Evolutionary conservation across 805 yeast genomes (phyloP).

Genomic region (Candida xiaguanensis): DNA sequence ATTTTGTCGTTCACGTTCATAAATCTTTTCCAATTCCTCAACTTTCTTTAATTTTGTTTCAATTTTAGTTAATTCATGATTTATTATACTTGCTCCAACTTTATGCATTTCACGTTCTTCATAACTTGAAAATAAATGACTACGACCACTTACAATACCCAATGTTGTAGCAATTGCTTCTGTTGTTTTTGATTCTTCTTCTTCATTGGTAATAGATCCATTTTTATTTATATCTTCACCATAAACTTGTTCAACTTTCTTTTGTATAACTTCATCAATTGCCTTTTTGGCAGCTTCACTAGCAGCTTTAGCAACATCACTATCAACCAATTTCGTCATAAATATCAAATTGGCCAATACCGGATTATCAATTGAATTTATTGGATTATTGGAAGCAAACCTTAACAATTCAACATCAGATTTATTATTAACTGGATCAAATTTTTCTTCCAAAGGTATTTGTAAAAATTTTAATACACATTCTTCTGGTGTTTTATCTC

Average conservation of each 20-base stretch:
- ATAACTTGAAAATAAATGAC: conserved; percentile 73
- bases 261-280: conserved; percentile 40
- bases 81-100: conserved; percentile 52
- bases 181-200: conserved; percentile 19
- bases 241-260: conserved; percentile 33
- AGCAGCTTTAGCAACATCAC: conserved; percentile 81
- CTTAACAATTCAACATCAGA: conserved; percentile 62
- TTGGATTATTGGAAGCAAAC: conserved; percentile 81
- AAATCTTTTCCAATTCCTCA: conserved; percentile 58
- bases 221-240: conserved; percentile 13
- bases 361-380: conserved; percentile 85
- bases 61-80: conserved; percentile 59
- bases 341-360: conserved; percentile 90
- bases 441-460: conserved; percentile 78
- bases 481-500: conserved; percentile 65
- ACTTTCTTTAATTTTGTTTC: conserved; percentile 61
- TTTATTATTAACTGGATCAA: conserved; percentile 43
- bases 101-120: conserved; percentile 77
- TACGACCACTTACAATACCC: conserved; percentile 72
- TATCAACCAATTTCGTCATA: conserved; percentile 79
- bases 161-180: conserved; percentile 69
- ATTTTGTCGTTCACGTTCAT: conserved; percentile 60
- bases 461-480: conserved; percentile 77
- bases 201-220: conserved; percentile 7
- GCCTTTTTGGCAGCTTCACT: conserved; percentile 57